A percentile compares a stretch with the other conserved stretches of the same genome.
Conservation (phyloP, 169 alveolate species). For the Miamiensis avidus region DNA sequence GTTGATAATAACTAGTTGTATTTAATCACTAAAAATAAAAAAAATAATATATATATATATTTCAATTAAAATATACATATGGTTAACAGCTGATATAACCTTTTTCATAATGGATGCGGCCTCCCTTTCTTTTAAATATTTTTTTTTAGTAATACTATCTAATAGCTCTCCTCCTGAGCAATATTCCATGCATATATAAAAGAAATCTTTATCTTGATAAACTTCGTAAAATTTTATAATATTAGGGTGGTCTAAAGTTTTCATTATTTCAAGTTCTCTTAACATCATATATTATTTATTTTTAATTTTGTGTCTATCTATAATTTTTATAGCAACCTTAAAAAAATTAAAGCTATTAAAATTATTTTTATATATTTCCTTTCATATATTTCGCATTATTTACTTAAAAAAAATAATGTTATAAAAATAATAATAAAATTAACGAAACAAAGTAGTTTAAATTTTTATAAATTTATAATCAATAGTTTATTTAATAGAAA, state of each 20-base stretch:
- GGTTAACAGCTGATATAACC: conserved; percentile 35
- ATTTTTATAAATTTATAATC: too few relatives aligned
- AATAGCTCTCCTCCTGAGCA: conserved; percentile 61
- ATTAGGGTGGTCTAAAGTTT: conserved; percentile 62
- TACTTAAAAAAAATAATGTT: too few relatives aligned
- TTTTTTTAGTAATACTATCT: conserved; percentile 40
- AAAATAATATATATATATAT: too few relatives aligned
- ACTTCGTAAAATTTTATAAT: conserved; percentile 62
- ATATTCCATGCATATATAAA: conserved; percentile 69
- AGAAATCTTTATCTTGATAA: conserved; percentile 50
- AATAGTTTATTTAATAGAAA: too few relatives aligned
- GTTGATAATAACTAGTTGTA: too few relatives aligned
- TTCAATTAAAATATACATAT: too few relatives aligned
- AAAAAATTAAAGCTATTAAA: conserved; percentile 23
- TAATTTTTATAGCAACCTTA: conserved; percentile 47
- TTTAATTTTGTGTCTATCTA: conserved; percentile 52
- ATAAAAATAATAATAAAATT: too few relatives aligned
- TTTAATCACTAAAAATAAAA: too few relatives aligned
- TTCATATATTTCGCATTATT: too few relatives aligned
- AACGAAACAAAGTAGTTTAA: too few relatives aligned
- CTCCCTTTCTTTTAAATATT: conserved; percentile 38
- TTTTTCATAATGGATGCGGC: conserved; percentile 45
- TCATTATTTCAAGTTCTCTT: conserved; percentile 53
- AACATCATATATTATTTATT: conserved; percentile 28
- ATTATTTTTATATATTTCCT: too few relatives aligned